Evolutionary conservation across 2,329 filamentous ascomycete genomes (phyloP).

Genomic region (Hymenoscyphus scutula): DNA sequence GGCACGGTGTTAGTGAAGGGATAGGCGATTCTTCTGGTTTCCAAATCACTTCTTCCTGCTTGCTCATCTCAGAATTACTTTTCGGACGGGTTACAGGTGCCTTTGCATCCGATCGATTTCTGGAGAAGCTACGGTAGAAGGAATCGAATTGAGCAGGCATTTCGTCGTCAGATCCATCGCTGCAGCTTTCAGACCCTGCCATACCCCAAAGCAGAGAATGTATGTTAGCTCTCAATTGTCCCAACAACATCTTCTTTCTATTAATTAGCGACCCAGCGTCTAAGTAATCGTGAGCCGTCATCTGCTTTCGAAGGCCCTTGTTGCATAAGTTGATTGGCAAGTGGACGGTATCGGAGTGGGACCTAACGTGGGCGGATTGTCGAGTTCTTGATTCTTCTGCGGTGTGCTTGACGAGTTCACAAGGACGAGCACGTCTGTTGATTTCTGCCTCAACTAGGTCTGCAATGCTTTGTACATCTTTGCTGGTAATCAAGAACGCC

Average conservation of each 20-base stretch:
- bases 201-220: background rate
- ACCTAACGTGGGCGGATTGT: background rate
- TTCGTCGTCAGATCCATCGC: background rate
- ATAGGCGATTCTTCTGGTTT: constrained; percentile 14
- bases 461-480: constrained; percentile 29
- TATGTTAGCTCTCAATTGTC: background rate
- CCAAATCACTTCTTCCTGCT: constrained; percentile 33
- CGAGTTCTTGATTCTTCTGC: background rate
- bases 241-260: background rate
- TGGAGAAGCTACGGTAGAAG: constrained; percentile 1
- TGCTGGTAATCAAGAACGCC: constrained; percentile 27
- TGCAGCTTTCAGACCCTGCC: background rate
- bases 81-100: background rate
- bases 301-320: background rate
- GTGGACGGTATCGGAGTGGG: background rate
- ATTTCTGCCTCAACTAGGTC: constrained; percentile 23
- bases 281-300: constrained; percentile 1
- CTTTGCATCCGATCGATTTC: constrained; percentile 12
- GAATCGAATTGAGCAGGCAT: constrained; percentile 1
- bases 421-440: constrained; percentile 7
- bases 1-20: constrained; percentile 7
- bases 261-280: background rate
- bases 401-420: background rate
- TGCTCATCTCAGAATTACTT: constrained; percentile 15
- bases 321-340: background rate